These are phyloP conservation scores for Aspergillus bridgeri DNA, from an alignment of 495 filamentous ascomycete genomes.

Conservation along the genomic window DNA sequence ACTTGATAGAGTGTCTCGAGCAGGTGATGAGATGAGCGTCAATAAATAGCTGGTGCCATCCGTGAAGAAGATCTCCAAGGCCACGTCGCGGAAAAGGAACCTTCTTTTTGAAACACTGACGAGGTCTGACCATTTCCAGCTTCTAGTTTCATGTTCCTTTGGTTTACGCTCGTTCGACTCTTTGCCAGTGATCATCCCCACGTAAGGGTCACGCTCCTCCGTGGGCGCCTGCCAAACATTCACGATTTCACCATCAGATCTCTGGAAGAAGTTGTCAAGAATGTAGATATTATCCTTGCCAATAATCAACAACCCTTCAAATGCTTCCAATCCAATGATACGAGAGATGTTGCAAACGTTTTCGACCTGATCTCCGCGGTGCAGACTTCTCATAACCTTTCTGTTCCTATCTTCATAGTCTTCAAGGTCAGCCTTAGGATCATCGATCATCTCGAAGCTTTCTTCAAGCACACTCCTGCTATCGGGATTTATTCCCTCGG, in stretches of 20 bases:
- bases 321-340: constrained; percentile 86
- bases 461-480: constrained; percentile 60
- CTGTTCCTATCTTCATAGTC: constrained; percentile 95
- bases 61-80: constrained; percentile 92
- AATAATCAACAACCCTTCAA: constrained; percentile 85
- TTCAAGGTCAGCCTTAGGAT: constrained; percentile 76
- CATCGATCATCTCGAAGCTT: constrained; percentile 92
- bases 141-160: constrained; percentile 73
- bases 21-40: constrained; percentile 67
- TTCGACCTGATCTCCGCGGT: constrained; percentile 89
- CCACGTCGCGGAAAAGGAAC: constrained; percentile 93
- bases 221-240: constrained; percentile 89
- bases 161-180: constrained; percentile 60
- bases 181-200: constrained; percentile 83
- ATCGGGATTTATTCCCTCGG: constrained; percentile 40
- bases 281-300: constrained; percentile 94
- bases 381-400: constrained; percentile 92
- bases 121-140: constrained; percentile 92
- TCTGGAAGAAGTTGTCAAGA: constrained; percentile 91
- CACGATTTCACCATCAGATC: constrained; percentile 91
- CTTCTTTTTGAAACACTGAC: constrained; percentile 95
- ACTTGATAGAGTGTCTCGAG: constrained; percentile 74
- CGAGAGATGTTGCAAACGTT: constrained; percentile 92
- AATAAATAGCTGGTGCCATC: constrained; percentile 94
- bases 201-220: constrained; percentile 92